phyloP scores from a whole-genome alignment of 768 basidiomycete species.

The Tremella mesenterica region DNA sequence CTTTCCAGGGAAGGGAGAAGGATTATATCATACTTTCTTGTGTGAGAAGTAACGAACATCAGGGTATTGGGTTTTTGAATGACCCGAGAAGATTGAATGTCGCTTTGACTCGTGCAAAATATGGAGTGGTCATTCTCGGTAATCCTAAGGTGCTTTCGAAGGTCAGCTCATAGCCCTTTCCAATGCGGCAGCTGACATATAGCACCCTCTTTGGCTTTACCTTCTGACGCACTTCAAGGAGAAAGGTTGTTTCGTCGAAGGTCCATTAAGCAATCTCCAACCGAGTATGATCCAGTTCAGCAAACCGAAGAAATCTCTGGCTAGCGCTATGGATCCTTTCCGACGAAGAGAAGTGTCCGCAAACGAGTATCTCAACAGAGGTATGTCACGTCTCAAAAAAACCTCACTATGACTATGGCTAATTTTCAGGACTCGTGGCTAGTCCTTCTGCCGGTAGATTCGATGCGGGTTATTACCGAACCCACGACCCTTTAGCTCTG shows the following conservation, averaged over 20 bases:
- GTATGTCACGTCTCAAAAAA: conserved; percentile 63
- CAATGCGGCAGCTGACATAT: conserved; percentile 22
- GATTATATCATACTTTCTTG: conserved; percentile 98
- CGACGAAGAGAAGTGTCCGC: conserved; percentile 87
- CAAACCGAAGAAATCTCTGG: conserved; percentile 82
- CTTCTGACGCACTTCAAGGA: conserved; percentile 98
- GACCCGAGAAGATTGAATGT: conserved; percentile 95
- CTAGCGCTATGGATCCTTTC: conserved; percentile 86
- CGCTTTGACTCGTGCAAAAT: conserved; percentile 92
- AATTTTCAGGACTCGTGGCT: conserved; percentile 65
- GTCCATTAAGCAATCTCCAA: conserved; percentile 90
- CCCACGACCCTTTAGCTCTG: conserved; percentile 63
- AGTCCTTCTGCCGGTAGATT: conserved; percentile 63
- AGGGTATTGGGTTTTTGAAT: conserved; percentile 98
- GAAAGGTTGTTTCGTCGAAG: conserved; percentile 84
- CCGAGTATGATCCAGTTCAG: conserved; percentile 99
- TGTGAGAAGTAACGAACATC: conserved; percentile 96
- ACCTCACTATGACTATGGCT: no score
- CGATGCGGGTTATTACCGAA: conserved; percentile 89
- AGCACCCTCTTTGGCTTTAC: conserved; percentile 99
- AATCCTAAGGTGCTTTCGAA: conserved; percentile 99
- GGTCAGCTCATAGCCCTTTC: conserved; percentile 48
- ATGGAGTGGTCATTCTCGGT: conserved; percentile 98
- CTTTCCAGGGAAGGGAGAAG: conserved; percentile 99
- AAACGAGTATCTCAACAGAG: conserved; percentile 58